Conservation (phyloP, 2,329 filamentous ascomycete genomes). For the Claviceps spartinae region DNA sequence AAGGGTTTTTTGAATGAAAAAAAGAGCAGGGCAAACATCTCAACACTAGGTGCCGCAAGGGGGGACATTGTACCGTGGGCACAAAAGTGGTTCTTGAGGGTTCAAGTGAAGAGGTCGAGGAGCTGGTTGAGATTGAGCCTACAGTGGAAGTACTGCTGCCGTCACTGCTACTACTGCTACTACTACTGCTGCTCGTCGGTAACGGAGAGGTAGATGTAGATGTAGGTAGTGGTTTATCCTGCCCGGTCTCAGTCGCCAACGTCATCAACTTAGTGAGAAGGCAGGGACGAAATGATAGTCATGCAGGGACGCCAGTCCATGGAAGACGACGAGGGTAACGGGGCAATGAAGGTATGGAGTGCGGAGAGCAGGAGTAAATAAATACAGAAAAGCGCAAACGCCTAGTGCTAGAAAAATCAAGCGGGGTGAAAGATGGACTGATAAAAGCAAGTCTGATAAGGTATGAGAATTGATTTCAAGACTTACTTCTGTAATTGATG, state of each 20-base stretch:
- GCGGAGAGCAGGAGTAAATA: background rate
- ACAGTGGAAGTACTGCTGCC: conserved; percentile 22
- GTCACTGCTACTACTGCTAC: conserved; percentile 2
- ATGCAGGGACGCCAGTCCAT: background rate
- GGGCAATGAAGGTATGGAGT: too few species aligned
- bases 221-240: conserved; percentile 17
- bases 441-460: conserved; percentile 1
- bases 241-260: conserved; percentile 22
- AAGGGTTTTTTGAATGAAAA: too few species aligned
- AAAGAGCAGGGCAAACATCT: too few species aligned
- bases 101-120: background rate
- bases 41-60: background rate
- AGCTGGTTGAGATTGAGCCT: conserved; percentile 15
- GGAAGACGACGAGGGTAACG: background rate
- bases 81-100: background rate
- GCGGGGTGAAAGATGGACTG: background rate
- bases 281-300: background rate
- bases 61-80: background rate
- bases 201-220: conserved; percentile 12
- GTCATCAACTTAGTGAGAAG: conserved; percentile 13
- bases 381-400: background rate
- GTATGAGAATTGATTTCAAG: background rate
- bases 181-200: conserved; percentile 9
- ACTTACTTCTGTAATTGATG: conserved; percentile 17
- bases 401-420: background rate